Evolutionary conservation across 2,329 filamentous ascomycete species (phyloP), one percentile per base, ranked within the genome.

Genomic region (Epichloe gansuensis): DNA sequence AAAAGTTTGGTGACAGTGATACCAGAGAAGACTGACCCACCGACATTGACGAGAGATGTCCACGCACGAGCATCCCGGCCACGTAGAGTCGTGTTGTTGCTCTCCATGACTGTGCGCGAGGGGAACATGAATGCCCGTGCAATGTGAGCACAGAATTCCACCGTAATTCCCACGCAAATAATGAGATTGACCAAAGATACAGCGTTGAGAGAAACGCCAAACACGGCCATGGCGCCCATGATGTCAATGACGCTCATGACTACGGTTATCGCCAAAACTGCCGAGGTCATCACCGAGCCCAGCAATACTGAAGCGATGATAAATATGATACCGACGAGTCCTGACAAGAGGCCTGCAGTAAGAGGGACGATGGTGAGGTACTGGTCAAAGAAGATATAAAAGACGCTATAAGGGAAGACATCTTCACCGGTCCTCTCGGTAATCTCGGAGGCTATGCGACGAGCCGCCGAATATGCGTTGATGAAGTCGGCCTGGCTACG

Each of bases 311-410:
- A 82, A 0, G 88, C 85, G 45, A 98, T 78, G 54, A 86, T 64
- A 53, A 96, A 85, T 54, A 97, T 95, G 57, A 95, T 87, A 27
- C 78, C 87, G 13, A 97, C 74, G 0, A 89, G 91, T 3, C 87
- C 85, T 41, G 85, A 85, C 34, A 98, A 78, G 1, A 98, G 79
- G 0, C 84, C 81, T 1, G 78, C 84, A 0, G 91, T 90, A 4
- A 97, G 76, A 11, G 78, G 76, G 21, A 95, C 81, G 55, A 98
- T 97, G 53, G 80, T 80, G 5, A 88, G 78, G 64, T 98, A 98
- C 66, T 97, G 93, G 65, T 98, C 93, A 66, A 98, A 98, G 78
- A 97, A 98, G 66, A 98, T 90, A 72, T 98, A 98, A 67, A 95
- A 95, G 55, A 96, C 84, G 59, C 88, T 94, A 72, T 98, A 98